A percentile compares a stretch with the other conserved stretches of the same genome.
These are phyloP conservation scores for Gossypium raimondii DNA, from an alignment of 345 rosid species.

Conservation along the genomic window DNA sequence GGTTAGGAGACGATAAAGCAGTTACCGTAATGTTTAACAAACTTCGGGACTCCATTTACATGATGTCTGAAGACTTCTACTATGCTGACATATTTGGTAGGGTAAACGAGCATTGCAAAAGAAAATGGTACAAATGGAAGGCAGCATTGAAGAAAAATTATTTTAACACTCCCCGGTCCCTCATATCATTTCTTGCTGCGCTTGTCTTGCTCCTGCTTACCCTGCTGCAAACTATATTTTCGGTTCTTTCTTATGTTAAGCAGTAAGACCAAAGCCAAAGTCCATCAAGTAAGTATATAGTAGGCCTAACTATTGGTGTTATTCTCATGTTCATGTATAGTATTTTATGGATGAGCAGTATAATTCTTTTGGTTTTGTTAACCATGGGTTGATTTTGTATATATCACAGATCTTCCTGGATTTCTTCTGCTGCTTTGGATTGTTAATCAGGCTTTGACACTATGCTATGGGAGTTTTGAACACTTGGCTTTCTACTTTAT, in stretches of 20 bases:
- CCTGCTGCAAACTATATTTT: background rate
- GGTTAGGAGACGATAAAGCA: constrained; percentile 21
- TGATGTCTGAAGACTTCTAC: background rate
- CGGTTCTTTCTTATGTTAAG: background rate
- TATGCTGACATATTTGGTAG: background rate
- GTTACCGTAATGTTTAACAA: constrained; percentile 22
- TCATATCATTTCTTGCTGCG: background rate
- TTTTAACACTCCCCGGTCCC: background rate
- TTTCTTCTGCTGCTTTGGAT: too few species aligned
- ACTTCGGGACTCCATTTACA: background rate
- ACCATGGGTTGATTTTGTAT: too few species aligned
- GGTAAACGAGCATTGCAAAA: constrained; percentile 12
- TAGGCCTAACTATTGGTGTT: too few species aligned
- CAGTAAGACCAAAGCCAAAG: background rate
- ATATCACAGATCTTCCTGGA: too few species aligned
- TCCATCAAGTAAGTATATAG: too few species aligned
- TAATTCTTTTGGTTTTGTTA: too few species aligned
- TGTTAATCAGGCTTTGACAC: too few species aligned
- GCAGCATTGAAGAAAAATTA: constrained; percentile 5
- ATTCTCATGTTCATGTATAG: too few species aligned
- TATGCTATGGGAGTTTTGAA: too few species aligned
- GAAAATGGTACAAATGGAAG: constrained; percentile 15
- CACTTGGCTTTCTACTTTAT: too few species aligned
- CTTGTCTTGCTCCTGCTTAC: background rate
- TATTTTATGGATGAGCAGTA: too few species aligned